A percentile compares a stretch with the other conserved stretches of the same genome.
phyloP scores from a whole-genome alignment of 2,329 filamentous ascomycete species.

The Raffaelea arxii region DNA sequence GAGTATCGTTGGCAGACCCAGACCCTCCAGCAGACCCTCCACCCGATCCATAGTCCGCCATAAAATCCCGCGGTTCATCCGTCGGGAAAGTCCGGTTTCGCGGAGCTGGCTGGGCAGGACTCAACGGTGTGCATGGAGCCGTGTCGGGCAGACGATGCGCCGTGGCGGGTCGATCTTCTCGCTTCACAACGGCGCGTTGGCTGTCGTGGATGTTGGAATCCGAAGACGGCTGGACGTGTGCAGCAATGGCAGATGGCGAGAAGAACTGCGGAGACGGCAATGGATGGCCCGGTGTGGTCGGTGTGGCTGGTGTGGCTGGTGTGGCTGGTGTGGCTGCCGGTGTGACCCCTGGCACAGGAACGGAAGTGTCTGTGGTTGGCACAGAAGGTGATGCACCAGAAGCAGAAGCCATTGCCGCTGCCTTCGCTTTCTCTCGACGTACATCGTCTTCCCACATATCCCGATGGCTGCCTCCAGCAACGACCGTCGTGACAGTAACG shows the following conservation, averaged over 20 bases:
- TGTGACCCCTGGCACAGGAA: constrained; percentile 29
- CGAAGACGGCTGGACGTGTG: constrained; percentile 31
- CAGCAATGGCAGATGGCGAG: constrained; percentile 25
- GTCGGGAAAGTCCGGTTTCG: too few species aligned
- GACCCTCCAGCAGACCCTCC: too few species aligned
- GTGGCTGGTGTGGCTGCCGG: constrained; percentile 10
- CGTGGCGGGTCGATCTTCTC: constrained; percentile 37
- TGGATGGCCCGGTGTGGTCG: neutral
- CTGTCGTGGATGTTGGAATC: constrained; percentile 33
- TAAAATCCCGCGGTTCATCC: too few species aligned
- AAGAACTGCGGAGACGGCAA: constrained; percentile 18
- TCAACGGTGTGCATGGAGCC: too few species aligned
- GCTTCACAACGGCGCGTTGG: constrained; percentile 22
- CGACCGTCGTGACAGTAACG: neutral
- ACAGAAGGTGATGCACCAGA: too few species aligned
- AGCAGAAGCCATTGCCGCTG: neutral
- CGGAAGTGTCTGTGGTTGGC: too few species aligned
- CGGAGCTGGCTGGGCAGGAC: too few species aligned
- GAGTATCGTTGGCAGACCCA: constrained; percentile 14
- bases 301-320: neutral
- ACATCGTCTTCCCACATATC: neutral
- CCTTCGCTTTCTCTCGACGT: neutral
- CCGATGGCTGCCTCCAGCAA: neutral
- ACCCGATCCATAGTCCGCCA: too few species aligned
- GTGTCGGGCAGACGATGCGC: constrained; percentile 30